Conservation (phyloP, 1,284 basidiomycete species). For the Fomitopsis palustris region DNA sequence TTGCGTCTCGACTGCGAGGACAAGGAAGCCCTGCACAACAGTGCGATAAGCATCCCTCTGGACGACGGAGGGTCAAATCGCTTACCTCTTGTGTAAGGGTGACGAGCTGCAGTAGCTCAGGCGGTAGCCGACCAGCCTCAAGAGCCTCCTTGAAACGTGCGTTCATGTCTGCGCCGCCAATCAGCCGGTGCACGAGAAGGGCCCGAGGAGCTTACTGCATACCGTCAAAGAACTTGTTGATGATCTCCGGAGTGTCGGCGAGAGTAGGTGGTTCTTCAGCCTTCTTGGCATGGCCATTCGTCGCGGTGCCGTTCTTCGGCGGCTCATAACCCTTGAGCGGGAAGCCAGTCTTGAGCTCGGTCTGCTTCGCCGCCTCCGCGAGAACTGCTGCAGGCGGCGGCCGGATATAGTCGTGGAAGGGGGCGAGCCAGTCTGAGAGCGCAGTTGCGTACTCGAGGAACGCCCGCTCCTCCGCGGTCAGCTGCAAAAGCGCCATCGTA, state of each 20-base stretch:
- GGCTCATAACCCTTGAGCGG: constrained; percentile 61
- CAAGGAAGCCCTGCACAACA: constrained; percentile 53
- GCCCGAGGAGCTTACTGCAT: constrained; percentile 13
- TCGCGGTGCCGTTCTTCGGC: constrained; percentile 36
- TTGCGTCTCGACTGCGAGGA: constrained; percentile 59
- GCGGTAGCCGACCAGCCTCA: constrained; percentile 35
- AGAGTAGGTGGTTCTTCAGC: constrained; percentile 63
- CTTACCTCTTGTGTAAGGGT: constrained; percentile 70
- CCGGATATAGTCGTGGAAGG: constrained; percentile 67
- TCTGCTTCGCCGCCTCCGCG: constrained; percentile 68
- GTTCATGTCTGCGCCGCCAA: constrained; percentile 42
- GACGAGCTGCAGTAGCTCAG: constrained; percentile 64
- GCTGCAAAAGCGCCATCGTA: constrained; percentile 25
- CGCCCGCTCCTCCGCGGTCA: constrained; percentile 57
- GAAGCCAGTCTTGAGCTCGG: constrained; percentile 65
- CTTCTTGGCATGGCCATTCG: constrained; percentile 58
- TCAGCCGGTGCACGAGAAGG: constrained; percentile 1
- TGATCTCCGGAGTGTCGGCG: constrained; percentile 52
- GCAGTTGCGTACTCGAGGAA: constrained; percentile 57
- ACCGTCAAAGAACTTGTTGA: constrained; percentile 63
- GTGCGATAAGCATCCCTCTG: not conserved
- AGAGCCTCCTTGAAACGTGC: constrained; percentile 45
- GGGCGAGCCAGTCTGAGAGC: constrained; percentile 70
- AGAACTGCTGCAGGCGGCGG: constrained; percentile 65
- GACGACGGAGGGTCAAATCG: not conserved